Percentiles rank a stretch among this genome's conserved stretches.
These are phyloP conservation scores for Hypsizygus marmoreus DNA, from an alignment of 768 basidiomycete species.

Conservation along the genomic window DNA sequence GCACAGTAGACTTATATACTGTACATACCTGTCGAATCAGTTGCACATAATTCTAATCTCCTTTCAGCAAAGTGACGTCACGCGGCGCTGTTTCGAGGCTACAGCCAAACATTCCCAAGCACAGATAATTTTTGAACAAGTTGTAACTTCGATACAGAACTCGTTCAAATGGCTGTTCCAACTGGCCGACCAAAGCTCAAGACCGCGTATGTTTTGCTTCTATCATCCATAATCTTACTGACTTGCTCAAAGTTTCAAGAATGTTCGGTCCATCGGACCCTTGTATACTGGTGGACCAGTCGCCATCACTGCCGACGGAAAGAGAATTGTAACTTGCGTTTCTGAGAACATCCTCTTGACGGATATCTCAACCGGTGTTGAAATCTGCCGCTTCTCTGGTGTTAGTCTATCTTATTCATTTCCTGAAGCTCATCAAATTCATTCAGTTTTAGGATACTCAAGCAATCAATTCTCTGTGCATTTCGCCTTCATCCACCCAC, in stretches of 20 bases:
- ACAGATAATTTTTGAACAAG: slow-evolving; percentile 18
- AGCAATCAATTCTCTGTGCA: slow-evolving; percentile 79
- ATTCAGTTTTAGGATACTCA: slow-evolving; percentile 80
- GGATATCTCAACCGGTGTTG: slow-evolving; percentile 69
- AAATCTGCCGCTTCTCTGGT: slow-evolving; percentile 81
- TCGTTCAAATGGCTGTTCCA: slow-evolving; percentile 33
- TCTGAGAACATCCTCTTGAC: slow-evolving; percentile 85
- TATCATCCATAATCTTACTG: slow-evolving; percentile 5
- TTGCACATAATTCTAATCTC: no score
- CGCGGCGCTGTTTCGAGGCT: neutral
- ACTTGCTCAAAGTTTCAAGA: slow-evolving; percentile 67
- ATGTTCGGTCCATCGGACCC: slow-evolving; percentile 69
- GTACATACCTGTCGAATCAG: no score
- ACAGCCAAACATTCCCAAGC: slow-evolving; percentile 18
- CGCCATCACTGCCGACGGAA: slow-evolving; percentile 76
- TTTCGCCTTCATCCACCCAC: slow-evolving; percentile 74
- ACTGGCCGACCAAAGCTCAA: slow-evolving; percentile 50
- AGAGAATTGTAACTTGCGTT: slow-evolving; percentile 81
- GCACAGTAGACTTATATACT: no score
- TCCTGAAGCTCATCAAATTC: neutral
- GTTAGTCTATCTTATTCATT: slow-evolving; percentile 50
- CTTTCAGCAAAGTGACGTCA: no score
- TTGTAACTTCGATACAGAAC: slow-evolving; percentile 6
- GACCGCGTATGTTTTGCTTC: slow-evolving; percentile 54
- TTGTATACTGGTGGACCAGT: slow-evolving; percentile 90